Base-by-base conservation (phyloP, 179 eudicot species). In the Actinidia arguta region DNA sequence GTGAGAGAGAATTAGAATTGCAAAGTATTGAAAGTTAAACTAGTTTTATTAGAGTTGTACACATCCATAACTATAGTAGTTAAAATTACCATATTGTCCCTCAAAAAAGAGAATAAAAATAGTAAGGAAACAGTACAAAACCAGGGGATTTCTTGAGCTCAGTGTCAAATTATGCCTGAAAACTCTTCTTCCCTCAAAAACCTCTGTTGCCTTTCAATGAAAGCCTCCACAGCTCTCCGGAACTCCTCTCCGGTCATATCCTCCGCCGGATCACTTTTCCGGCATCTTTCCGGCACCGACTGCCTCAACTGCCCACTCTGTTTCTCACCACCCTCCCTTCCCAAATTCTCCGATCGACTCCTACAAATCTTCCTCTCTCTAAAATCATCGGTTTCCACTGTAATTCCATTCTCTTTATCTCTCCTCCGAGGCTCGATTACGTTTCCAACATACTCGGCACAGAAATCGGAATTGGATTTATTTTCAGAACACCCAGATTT, bases 171-270 rank as follows among this genome's bases (percentile, higher is more conserved):
- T n/a, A 89, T 3, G 36, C 73, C 78, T 12, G 81, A 78, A 55
- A 84, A 87, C 75, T 93, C 95, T 84, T 96, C 94, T 80, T 95
- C 92, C 89, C 94, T 90, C 74, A 93, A 81, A 52, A 82, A 81
- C 90, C 85, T 92, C 83, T 96, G 99, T 77, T 95, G 98, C 83
- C 93, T 89, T 51, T 95, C 98, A 80, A 96, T 96, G 56, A 96
- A 96, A 70, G 88, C 92, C 81, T 96, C 99, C 18, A 96, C 91
- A 0, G 89, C 90, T 64, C 83, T 88, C 84, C 95, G 87, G 86
- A 96, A 96, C 73, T 95, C 98, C 27, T 96, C 98, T 22, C 85
- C 84, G 66, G 92, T 93, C 97, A 96, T 91, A 64, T 89, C 91
- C 82, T 96, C 98, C 88, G 56, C 80, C 44, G 78, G 71, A 47